Conservation (phyloP, 2,329 filamentous ascomycete genomes). For the Metarhizium rileyi region DNA sequence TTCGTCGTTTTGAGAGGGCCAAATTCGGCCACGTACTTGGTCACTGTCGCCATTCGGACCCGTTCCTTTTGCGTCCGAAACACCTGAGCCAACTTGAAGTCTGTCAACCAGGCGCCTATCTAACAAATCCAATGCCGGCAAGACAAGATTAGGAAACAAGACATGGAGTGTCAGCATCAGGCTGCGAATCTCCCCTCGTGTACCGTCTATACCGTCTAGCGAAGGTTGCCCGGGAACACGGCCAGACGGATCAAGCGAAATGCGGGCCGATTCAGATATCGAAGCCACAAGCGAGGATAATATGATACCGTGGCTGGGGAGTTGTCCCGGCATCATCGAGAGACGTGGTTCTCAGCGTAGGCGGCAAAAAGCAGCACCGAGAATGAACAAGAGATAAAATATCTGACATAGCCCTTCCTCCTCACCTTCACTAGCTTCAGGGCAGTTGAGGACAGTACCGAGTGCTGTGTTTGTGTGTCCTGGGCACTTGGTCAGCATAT, state of each 20-base stretch:
- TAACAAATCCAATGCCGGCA: constrained; percentile 79
- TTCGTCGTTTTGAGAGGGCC: background rate
- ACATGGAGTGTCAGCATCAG: constrained; percentile 75
- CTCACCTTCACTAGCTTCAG: background rate
- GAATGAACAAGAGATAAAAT: background rate
- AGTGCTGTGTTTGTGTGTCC: too few species aligned
- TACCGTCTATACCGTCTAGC: background rate
- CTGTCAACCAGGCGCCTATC: constrained; percentile 59
- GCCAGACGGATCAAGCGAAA: background rate
- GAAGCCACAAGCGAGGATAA: constrained; percentile 3
- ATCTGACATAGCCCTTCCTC: background rate
- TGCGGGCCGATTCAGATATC: background rate
- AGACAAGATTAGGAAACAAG: constrained; percentile 68
- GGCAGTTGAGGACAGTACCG: background rate
- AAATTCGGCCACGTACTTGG: background rate
- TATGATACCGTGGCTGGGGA: background rate
- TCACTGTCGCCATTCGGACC: background rate
- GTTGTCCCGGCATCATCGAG: background rate
- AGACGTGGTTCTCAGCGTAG: background rate
- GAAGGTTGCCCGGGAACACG: background rate
- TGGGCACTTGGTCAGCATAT: too few species aligned
- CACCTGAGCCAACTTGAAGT: background rate
- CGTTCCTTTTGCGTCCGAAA: background rate
- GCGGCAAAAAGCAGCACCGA: background rate
- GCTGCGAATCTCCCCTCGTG: constrained; percentile 32